Conservation (phyloP, 2,329 filamentous ascomycete genomes). For the Colletotrichum sp. region DNA sequence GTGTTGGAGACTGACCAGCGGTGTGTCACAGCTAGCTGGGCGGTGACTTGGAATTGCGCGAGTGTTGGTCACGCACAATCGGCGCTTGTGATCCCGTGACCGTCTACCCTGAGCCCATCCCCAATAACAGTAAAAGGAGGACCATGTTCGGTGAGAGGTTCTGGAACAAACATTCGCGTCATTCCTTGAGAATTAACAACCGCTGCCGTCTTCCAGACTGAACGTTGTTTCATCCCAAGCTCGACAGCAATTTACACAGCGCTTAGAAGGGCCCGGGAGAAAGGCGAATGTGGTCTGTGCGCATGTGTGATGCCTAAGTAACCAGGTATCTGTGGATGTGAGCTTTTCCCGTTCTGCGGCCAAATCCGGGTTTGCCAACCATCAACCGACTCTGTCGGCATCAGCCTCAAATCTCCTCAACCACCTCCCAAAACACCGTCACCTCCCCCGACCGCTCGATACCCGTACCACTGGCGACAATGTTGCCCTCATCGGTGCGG, state of each 20-base stretch:
- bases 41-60: constrained; percentile 2
- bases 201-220: background rate
- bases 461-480: constrained; percentile 30
- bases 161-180: background rate
- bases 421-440: background rate
- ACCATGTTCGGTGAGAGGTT: background rate
- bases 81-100: constrained; percentile 8
- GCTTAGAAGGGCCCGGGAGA: background rate
- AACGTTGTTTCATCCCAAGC: constrained; percentile 7
- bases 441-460: constrained; percentile 7
- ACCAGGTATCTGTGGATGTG: constrained; percentile 23
- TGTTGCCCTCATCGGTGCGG: constrained; percentile 61
- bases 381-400: constrained; percentile 37
- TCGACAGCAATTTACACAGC: background rate
- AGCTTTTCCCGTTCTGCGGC: constrained; percentile 40
- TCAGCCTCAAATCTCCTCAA: constrained; percentile 10
- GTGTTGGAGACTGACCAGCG: background rate
- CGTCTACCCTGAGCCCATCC: background rate
- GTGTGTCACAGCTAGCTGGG: constrained; percentile 11
- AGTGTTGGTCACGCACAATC: constrained; percentile 4
- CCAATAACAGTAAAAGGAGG: background rate
- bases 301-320: constrained; percentile 2
- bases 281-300: constrained; percentile 9
- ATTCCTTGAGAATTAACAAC: background rate
- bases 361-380: constrained; percentile 38